Evolutionary conservation across 2,329 filamentous ascomycete species (phyloP).

Genomic region (Colletotrichum orbiculare): DNA sequence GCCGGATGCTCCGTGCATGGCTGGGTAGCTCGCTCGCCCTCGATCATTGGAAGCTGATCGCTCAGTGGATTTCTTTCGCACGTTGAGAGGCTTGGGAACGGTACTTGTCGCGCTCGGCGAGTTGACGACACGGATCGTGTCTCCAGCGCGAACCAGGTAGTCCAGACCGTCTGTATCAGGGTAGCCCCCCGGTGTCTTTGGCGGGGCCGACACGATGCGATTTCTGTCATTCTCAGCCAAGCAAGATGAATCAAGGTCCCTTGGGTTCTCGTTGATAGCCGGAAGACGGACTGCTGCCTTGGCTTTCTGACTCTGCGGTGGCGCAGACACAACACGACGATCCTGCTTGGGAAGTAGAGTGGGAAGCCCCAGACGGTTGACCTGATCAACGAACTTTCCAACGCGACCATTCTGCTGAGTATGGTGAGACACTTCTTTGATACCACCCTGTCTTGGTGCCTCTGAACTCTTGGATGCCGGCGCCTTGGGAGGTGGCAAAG

Average conservation of each 20-base stretch:
- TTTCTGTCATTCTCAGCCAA: constrained; percentile 45
- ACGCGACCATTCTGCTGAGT: constrained; percentile 30
- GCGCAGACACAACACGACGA: constrained; percentile 63
- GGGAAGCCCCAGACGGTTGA: constrained; percentile 44
- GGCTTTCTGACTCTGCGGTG: constrained; percentile 55
- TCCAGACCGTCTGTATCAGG: constrained; percentile 53
- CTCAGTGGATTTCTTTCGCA: constrained; percentile 51
- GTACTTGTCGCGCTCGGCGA: constrained; percentile 55
- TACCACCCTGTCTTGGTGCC: not conserved
- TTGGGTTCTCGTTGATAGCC: constrained; percentile 59
- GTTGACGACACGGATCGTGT: constrained; percentile 67
- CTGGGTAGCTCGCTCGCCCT: constrained; percentile 41
- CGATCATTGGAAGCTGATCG: not conserved
- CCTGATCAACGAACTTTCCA: constrained; percentile 35
- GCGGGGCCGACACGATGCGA: constrained; percentile 60
- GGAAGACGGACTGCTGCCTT: constrained; percentile 55
- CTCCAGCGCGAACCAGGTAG: constrained; percentile 58
- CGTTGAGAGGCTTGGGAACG: constrained; percentile 53
- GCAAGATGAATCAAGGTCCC: constrained; percentile 33
- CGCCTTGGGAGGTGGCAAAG: constrained; percentile 51
- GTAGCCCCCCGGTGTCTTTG: constrained; percentile 40
- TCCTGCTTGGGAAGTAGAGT: constrained; percentile 51
- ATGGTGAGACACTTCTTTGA: not conserved
- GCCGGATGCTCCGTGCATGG: constrained; percentile 39
- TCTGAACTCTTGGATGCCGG: constrained; percentile 9